These are phyloP conservation scores for Boletus nobilissimus DNA, from an alignment of 1,284 basidiomycete species.

Conservation along the genomic window DNA sequence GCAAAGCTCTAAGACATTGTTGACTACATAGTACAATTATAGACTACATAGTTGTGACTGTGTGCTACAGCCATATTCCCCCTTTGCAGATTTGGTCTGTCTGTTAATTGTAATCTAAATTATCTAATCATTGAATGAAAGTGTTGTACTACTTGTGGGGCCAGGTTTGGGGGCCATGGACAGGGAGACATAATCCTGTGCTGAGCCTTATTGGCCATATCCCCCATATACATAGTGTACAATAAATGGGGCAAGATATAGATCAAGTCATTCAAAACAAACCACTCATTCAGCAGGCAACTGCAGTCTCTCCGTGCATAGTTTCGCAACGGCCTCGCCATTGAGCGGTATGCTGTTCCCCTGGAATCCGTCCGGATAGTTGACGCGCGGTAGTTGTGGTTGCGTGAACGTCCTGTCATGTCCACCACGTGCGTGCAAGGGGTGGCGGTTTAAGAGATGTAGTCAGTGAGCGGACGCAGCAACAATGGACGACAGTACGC, in stretches of 20 bases:
- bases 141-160: no score
- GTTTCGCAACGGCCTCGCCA: conserved; percentile 58
- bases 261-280: not conserved
- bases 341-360: conserved; percentile 64
- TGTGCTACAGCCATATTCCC: no score
- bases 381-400: conserved; percentile 55
- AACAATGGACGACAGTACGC: conserved; percentile 30
- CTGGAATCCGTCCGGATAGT: conserved; percentile 68
- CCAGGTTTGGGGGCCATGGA: no score
- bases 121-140: no score
- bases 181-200: no score
- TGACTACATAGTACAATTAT: no score
- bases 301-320: conserved; percentile 57
- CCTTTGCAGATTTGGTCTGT: no score
- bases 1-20: no score
- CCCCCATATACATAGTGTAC: not conserved
- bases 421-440: not conserved
- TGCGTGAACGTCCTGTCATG: conserved; percentile 59
- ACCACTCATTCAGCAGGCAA: conserved; percentile 17
- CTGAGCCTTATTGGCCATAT: no score
- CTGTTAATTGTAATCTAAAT: no score
- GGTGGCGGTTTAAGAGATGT: not conserved
- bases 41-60: no score
- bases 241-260: not conserved
- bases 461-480: not conserved